phyloP scores from a whole-genome alignment of 129 eudicot species.

The Gnaphalium uliginosum region DNA sequence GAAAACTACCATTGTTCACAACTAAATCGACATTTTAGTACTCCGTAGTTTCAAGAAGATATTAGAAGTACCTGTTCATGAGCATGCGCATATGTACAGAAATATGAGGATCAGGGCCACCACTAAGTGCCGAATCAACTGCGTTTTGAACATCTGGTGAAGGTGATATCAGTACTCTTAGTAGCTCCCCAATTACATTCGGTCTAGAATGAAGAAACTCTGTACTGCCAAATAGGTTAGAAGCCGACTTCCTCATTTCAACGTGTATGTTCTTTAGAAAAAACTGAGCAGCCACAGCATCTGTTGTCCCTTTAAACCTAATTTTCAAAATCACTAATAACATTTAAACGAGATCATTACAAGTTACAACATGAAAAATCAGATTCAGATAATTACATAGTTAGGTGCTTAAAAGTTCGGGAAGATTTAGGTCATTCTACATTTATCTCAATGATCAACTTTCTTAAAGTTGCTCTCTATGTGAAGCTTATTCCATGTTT shows the following conservation, averaged over 20 bases:
- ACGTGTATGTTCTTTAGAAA: slow-evolving; percentile 57
- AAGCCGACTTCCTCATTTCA: slow-evolving; percentile 50
- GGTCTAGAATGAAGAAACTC: slow-evolving; percentile 49
- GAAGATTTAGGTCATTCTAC: not conserved
- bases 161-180: slow-evolving; percentile 57
- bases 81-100: slow-evolving; percentile 72
- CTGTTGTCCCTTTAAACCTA: slow-evolving; percentile 71
- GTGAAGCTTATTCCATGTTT: not conserved
- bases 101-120: slow-evolving; percentile 55
- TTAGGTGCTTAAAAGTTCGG: not conserved
- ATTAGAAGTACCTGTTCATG: slow-evolving; percentile 47
- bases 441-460: not conserved
- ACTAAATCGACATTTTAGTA: not conserved
- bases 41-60: not conserved
- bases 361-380: not conserved
- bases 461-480: not conserved
- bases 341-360: not conserved
- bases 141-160: slow-evolving; percentile 48
- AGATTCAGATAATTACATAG: not conserved
- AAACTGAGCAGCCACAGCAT: slow-evolving; percentile 68
- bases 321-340: slow-evolving; percentile 1
- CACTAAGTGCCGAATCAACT: slow-evolving; percentile 45
- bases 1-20: not conserved
- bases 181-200: slow-evolving; percentile 55
- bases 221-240: slow-evolving; percentile 41